These are phyloP conservation scores for Leishmania braziliensis DNA, from an alignment of 208 protist species.

Conservation along the genomic window DNA sequence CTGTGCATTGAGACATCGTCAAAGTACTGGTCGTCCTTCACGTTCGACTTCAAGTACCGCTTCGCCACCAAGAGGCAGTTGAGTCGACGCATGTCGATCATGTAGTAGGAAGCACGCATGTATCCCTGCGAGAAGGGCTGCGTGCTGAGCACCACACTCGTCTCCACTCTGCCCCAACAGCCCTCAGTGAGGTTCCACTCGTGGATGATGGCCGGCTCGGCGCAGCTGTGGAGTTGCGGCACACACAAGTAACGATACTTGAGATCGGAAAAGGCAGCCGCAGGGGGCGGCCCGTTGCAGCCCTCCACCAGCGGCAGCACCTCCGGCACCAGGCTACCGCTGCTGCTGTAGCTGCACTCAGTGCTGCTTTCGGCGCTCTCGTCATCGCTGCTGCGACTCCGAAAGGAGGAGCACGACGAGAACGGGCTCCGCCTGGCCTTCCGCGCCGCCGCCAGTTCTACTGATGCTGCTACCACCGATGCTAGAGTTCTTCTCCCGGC, in stretches of 20 bases:
- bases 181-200: conserved; percentile 74
- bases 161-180: conserved; percentile 62
- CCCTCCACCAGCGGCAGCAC: conserved; percentile 54
- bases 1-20: conserved; percentile 88
- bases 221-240: conserved; percentile 40
- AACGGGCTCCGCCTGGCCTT: not conserved
- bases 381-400: conserved; percentile 28
- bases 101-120: conserved; percentile 86
- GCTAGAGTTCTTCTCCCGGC: not conserved
- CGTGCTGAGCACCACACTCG: conserved; percentile 60
- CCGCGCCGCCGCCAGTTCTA: not conserved
- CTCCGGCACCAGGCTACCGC: conserved; percentile 28
- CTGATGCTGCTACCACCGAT: not conserved
- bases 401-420: conserved; percentile 36
- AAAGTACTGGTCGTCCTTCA: conserved; percentile 75
- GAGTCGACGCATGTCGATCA: conserved; percentile 74
- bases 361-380: conserved; percentile 33
- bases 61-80: conserved; percentile 76
- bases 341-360: conserved; percentile 31
- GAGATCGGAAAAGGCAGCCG: conserved; percentile 54
- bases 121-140: conserved; percentile 76
- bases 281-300: conserved; percentile 46
- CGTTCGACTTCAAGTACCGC: conserved; percentile 66
- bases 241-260: conserved; percentile 45
- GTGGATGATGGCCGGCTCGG: conserved; percentile 65